phyloP scores from a whole-genome alignment of 2,329 filamentous ascomycete species.

The Colletotrichum sp. region DNA sequence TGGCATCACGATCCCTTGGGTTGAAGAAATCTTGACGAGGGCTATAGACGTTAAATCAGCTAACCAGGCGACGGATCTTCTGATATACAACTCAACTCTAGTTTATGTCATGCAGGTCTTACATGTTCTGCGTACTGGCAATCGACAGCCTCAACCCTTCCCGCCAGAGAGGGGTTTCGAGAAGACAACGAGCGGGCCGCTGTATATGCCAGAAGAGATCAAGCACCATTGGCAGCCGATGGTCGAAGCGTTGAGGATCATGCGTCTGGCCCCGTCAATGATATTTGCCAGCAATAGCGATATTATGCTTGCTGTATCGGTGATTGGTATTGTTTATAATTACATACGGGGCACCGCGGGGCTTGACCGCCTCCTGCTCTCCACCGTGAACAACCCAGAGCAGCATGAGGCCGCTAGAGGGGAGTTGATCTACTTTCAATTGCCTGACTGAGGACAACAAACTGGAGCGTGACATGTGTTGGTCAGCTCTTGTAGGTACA shows the following conservation, averaged over 20 bases:
- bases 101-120: background rate
- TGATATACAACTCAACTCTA: constrained; percentile 3
- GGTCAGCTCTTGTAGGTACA: accelerated
- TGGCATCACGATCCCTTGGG: background rate
- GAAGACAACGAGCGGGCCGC: background rate
- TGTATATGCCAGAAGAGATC: background rate
- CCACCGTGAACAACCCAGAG: background rate
- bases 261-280: background rate
- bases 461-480: accelerated
- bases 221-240: constrained; percentile 3
- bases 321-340: background rate
- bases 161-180: background rate
- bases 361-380: background rate
- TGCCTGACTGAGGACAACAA: background rate
- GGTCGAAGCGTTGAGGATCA: background rate
- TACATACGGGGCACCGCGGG: background rate
- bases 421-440: background rate
- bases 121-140: background rate
- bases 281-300: background rate
- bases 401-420: background rate
- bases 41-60: background rate
- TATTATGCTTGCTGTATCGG: background rate
- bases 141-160: background rate
- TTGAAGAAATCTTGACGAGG: background rate
- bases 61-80: background rate